Conservation (phyloP, 345 rosid genomes). For the Iberis pinnata region DNA sequence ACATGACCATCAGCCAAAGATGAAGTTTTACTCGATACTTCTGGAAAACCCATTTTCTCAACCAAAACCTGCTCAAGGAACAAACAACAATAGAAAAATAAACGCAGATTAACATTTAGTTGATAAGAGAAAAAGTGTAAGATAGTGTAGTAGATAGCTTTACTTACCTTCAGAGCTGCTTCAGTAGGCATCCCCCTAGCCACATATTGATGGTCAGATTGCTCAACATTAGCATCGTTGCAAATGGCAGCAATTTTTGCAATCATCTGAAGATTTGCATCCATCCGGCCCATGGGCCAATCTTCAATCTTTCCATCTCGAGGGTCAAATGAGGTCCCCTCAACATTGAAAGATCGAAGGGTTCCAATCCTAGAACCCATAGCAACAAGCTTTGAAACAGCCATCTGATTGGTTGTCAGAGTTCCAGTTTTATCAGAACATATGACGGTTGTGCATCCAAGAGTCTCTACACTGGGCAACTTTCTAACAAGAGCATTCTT, state of each 20-base stretch:
- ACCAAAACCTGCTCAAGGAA: conserved; percentile 63
- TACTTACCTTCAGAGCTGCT: conserved; percentile 92
- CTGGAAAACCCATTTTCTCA: conserved; percentile 92
- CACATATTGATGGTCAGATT: conserved; percentile 56
- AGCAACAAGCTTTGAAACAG: conserved; percentile 76
- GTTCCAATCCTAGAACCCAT: conserved; percentile 63
- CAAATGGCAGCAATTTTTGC: conserved; percentile 86
- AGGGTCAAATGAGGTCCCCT: conserved; percentile 79
- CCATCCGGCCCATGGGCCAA: conserved; percentile 70
- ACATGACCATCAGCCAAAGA: conserved; percentile 37
- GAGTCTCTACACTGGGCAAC: conserved; percentile 91
- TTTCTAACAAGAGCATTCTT: conserved; percentile 91
- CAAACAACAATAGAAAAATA: not conserved
- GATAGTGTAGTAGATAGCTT: conserved; percentile 8
- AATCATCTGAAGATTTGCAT: conserved; percentile 77
- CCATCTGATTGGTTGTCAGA: conserved; percentile 89
- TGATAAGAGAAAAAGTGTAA: not conserved
- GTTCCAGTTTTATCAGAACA: conserved; percentile 97
- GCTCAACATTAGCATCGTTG: conserved; percentile 76
- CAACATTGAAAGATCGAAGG: conserved; percentile 66
- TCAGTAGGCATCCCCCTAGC: conserved; percentile 82
- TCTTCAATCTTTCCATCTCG: conserved; percentile 68
- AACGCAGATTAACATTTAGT: not conserved
- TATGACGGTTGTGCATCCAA: conserved; percentile 89
- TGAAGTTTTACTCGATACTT: conserved; percentile 33